Conservation (phyloP, 2,329 filamentous ascomycete genomes). For the Teratosphaeria zuluensis region DNA sequence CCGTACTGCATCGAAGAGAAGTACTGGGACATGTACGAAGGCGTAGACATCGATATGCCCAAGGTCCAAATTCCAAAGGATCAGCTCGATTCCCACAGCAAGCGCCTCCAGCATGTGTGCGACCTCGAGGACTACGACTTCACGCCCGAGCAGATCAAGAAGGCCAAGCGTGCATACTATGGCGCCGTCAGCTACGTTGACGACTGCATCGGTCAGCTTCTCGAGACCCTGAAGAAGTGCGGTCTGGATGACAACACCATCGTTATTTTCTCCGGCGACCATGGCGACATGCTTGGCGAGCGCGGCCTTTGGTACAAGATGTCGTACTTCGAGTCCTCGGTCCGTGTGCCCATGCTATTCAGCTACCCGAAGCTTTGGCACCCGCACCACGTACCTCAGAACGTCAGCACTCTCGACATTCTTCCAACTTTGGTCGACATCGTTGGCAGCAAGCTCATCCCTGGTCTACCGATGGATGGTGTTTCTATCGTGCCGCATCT, state of each 20-base stretch:
- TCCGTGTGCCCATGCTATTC: conserved; percentile 78
- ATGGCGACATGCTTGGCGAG: conserved; percentile 93
- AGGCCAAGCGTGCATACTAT: conserved; percentile 80
- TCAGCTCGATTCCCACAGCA: conserved; percentile 76
- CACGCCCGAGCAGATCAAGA: conserved; percentile 74
- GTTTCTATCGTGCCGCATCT: conserved; percentile 72
- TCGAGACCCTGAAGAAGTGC: conserved; percentile 69
- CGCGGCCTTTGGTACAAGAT: conserved; percentile 95
- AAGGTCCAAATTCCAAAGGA: conserved; percentile 69
- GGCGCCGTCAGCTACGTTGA: conserved; percentile 90
- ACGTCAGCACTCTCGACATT: conserved; percentile 85
- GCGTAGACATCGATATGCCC: conserved; percentile 75
- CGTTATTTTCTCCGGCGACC: conserved; percentile 84
- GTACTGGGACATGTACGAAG: conserved; percentile 88
- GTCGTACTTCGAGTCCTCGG: conserved; percentile 89
- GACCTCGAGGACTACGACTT: conserved; percentile 80
- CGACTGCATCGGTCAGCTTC: conserved; percentile 76
- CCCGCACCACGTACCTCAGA: conserved; percentile 67
- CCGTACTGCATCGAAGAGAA: conserved; percentile 90
- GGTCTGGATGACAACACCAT: conserved; percentile 77
- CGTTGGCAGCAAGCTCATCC: conserved; percentile 59
- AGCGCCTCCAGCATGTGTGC: conserved; percentile 75
- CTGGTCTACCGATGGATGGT: conserved; percentile 75
- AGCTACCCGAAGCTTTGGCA: conserved; percentile 67
- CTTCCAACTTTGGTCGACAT: conserved; percentile 82